Evolutionary conservation across 2,329 filamentous ascomycete species (phyloP), one percentile per base, ranked within the genome.

Genomic region (Colletotrichum acutatum): DNA sequence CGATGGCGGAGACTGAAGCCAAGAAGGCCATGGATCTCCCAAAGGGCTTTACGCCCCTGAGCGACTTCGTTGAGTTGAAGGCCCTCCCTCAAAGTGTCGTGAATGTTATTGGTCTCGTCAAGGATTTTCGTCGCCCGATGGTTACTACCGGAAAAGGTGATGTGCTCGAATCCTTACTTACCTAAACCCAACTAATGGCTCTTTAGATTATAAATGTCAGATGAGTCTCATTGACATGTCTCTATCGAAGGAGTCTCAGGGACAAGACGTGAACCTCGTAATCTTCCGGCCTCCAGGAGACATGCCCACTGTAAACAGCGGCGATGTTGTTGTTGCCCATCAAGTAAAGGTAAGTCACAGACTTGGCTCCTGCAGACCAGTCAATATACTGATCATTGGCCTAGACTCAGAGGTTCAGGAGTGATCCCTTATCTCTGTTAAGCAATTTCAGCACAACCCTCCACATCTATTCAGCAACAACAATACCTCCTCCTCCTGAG

Each of bases 91-190:
- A 78, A 32, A 76, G 54, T 2, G 71, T 83, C 6, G 84, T 91
- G 75, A 92, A 85, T 81, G 83, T 97, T 53, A 87, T 95, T 63
- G 95, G 94, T 1, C 82, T 96, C 5, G 89, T 96, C 4, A 89
- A 90, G 64, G 93, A 96, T 76, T 87, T 86, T 61, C 86, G 90
- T 69, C 81, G 86, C 0, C 88, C 90, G 1, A 85, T 84, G 0
- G 68, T 79, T 12, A 90, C 90, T 1, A 83, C 74, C 66, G 87
- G 88, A 26, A 77, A 80, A 28, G 92, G 93, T 87, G 82, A 75
- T 80, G 73, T 49, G 16, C 30, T 37, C 26, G 9, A n/a, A 14
- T 30, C 22, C 9, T 12, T 26, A n/a, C 4, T 19, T 14, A 30
- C 9, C 46, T 12, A 32, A 42, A 5, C n/a, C 24, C 12, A 34